A percentile compares a stretch with the other conserved stretches of the same genome.
These are phyloP conservation scores for Sesbania bispinosa DNA, from an alignment of 306 rosid genomes.

Conservation along the genomic window DNA sequence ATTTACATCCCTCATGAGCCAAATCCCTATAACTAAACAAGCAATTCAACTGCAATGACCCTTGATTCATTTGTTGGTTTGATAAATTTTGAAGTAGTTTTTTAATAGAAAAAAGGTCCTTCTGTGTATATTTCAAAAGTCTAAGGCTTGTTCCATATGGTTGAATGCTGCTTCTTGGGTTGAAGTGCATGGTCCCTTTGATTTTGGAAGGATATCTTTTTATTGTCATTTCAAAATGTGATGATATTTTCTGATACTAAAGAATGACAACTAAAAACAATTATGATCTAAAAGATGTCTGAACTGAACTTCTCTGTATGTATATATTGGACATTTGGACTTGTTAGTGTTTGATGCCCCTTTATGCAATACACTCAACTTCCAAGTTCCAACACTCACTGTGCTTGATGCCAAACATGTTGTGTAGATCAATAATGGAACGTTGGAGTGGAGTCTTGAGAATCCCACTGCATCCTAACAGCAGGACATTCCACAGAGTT, in stretches of 20 bases:
- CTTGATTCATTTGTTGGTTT: no score
- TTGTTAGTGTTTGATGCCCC: background rate
- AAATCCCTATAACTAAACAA: no score
- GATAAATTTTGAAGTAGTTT: no score
- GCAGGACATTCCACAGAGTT: conserved; percentile 45
- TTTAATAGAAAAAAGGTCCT: no score
- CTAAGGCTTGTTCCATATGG: background rate
- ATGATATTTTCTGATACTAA: background rate
- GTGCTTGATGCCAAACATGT: background rate
- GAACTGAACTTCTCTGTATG: background rate
- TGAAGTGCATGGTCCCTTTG: background rate
- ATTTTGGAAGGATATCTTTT: background rate
- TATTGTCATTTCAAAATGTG: background rate
- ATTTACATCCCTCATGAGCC: no score
- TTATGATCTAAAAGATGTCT: no score
- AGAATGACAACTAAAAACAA: background rate
- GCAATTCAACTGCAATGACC: no score
- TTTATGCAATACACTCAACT: background rate
- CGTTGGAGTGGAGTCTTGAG: conserved; percentile 84
- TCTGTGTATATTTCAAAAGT: background rate
- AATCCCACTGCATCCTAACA: conserved; percentile 49
- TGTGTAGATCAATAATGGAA: conserved; percentile 46
- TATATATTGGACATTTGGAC: background rate
- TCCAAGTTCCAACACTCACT: background rate
- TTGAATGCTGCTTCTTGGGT: background rate